Evolutionary conservation across 345 rosid genomes (phyloP).

Genomic region (Eucalyptus marginata): DNA sequence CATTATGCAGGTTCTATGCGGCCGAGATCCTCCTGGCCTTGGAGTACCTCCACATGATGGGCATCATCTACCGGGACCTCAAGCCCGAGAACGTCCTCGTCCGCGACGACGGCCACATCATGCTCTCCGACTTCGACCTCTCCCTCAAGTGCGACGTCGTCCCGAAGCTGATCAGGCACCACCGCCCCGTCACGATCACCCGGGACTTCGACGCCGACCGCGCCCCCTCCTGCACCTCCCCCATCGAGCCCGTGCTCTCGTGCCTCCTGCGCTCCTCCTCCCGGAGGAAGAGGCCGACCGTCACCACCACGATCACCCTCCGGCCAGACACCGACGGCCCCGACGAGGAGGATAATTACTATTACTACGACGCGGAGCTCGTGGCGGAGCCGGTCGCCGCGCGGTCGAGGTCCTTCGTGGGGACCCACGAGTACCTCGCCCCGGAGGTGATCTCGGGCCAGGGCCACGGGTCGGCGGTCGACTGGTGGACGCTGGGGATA

Average conservation of each 20-base stretch:
- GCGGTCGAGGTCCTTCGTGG: slow-evolving; percentile 76
- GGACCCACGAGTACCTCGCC: slow-evolving; percentile 93
- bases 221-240: slow-evolving; percentile 48
- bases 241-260: slow-evolving; percentile 56
- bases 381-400: slow-evolving; percentile 76
- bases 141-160: slow-evolving; percentile 86
- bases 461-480: slow-evolving; percentile 95
- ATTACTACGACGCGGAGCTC: slow-evolving; percentile 22
- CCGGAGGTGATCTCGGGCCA: slow-evolving; percentile 96
- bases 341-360: neutral
- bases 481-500: slow-evolving; percentile 95
- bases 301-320: slow-evolving; percentile 10
- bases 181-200: neutral
- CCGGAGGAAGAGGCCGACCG: slow-evolving; percentile 13
- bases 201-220: slow-evolving; percentile 19
- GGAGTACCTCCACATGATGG: slow-evolving; percentile 80
- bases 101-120: slow-evolving; percentile 64
- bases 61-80: slow-evolving; percentile 59
- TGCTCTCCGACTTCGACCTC: slow-evolving; percentile 75
- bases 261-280: slow-evolving; percentile 39
- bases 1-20: slow-evolving; percentile 46
- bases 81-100: slow-evolving; percentile 69
- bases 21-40: slow-evolving; percentile 56
- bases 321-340: neutral
- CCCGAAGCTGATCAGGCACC: slow-evolving; percentile 32